Evolutionary conservation across 2,329 filamentous ascomycete genomes (phyloP), one percentile per base, ranked within the genome.

Genomic region (Sarocladium oryzae): DNA sequence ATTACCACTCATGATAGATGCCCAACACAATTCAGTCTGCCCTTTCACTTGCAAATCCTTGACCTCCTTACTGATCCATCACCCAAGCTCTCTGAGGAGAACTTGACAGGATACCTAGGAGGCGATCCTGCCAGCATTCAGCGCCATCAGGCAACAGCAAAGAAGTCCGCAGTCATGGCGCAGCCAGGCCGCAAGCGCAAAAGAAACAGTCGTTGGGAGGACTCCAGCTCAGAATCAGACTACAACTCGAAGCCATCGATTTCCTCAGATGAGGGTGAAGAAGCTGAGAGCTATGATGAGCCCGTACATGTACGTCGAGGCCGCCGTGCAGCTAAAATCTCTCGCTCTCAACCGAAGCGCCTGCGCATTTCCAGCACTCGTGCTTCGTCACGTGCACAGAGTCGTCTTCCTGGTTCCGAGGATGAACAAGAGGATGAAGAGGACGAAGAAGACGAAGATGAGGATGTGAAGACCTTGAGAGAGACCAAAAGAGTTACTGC

Each of bases 371-470:
- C 9, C 43, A 21, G 16, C 9, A 18, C 16, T 15, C 43, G 26
- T 23, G 28, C 26, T 21, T 32, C 26, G 3, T 16, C 43, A 4
- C 8, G 16, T 21, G 28, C 4, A 7, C 26, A 32, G n/a, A 32
- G 5, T 9, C 2, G 3, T 21, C 5, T 10, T 4, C 26, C 24
- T 26, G 43, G 20, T 33, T 21, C 26, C 16, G 43, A 48, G 26
- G 28, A 30, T 28, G 37, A 36, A n/a, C 11, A 32, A n/a, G n/a
- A n/a, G n/a, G 40, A 45, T 28, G 40, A 45, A n/a, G 40, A 45
- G 21, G 24, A 30, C 16, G 37, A 36, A n/a, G 33, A 32, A n/a
- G n/a, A 30, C 28, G 28, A 13, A 13, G n/a, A 40, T 40, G 36
- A 40, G 7, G 36, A 21, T 21, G 11, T 40, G 8, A 13, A 43